Evolutionary conservation across 352 stramenopile genomes (phyloP).

Genomic region (Phytophthora pistaciae): DNA sequence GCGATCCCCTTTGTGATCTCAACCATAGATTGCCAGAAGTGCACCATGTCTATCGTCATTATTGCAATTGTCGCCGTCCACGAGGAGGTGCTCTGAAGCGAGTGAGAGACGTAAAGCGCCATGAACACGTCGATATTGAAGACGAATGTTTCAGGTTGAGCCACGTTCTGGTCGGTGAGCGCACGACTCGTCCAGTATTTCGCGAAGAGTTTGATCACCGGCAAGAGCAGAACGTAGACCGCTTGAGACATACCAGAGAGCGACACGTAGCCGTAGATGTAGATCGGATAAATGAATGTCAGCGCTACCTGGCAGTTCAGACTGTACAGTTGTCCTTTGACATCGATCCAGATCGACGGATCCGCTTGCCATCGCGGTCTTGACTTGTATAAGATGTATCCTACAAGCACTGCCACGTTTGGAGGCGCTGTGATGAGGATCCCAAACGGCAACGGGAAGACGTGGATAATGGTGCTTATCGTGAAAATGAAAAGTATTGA

Average conservation of each 20-base stretch:
- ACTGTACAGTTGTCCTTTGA: neutral
- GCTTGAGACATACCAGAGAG: slow-evolving; percentile 4
- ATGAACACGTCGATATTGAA: slow-evolving; percentile 45
- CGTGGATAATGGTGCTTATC: neutral
- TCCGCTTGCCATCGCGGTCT: neutral
- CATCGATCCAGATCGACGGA: neutral
- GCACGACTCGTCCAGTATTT: slow-evolving; percentile 33
- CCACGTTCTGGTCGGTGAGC: slow-evolving; percentile 9
- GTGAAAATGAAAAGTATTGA: neutral
- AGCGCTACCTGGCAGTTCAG: slow-evolving; percentile 12
- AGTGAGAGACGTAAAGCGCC: slow-evolving; percentile 36
- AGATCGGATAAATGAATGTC: slow-evolving; percentile 29
- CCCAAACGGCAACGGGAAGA: neutral
- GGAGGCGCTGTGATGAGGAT: neutral
- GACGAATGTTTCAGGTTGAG: slow-evolving; percentile 21
- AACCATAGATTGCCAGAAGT: neutral
- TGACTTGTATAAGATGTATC: neutral
- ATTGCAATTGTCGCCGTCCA: neutral
- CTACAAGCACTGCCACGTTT: neutral
- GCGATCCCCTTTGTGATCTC: neutral
- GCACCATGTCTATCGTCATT: neutral
- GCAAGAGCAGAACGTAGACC: slow-evolving; percentile 15
- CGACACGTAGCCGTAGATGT: slow-evolving; percentile 11
- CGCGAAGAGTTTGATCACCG: slow-evolving; percentile 4
- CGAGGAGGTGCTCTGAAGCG: slow-evolving; percentile 30